Base-by-base conservation (phyloP, 345 rosid genomes). In the Corchorus olitorius region DNA sequence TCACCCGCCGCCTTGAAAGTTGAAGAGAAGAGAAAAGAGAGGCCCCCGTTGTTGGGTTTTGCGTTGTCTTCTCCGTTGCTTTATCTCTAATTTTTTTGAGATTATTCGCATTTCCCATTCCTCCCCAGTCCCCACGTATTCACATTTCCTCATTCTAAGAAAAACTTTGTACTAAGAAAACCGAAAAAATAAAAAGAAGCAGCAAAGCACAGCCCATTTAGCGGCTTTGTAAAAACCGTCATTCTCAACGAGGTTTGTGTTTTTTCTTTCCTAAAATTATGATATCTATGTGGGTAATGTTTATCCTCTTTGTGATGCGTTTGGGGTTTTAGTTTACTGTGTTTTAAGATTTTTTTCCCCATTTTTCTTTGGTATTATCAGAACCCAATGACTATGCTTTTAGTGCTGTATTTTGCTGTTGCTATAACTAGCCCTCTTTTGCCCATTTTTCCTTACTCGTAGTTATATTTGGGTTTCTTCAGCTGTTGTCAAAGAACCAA, bases 151-250 rank as follows among this genome's bases (percentile, higher is more conserved):
- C 48, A 9, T 6, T 45, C 10, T 45, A 6, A 7, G 45, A 41
- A 0, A 45, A 8, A 8, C 8, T 45, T 45, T 8, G 48, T 9
- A 7, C 48, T 45, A 39, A 39, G 43, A 39, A 39, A 39, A 39
- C 6, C 27, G 27, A 27, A 27, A 3, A 45, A n/a, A n/a, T n/a
- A n/a, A n/a, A n/a, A 20, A 34, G 16, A 52, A 14, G 63, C 7
- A 12, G 22, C 43, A 39, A 39, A 27, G 5, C 48, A 45, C 8
- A 45, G 8, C 2, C 45, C 7, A 4, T 7, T 41, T 41, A 9
- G 48, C 2, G 48, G 48, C 78, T 34, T 79, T 68, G 81, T 59
- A 60, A 68, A 45, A 27, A 74, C 78, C 81, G 81, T 53, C 81
- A 74, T 79, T 68, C 74, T 70, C 11, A 60, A 74, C 81, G 46